Evolutionary conservation across 345 rosid genomes (phyloP).

Genomic region (Eutrema heterophyllum): DNA sequence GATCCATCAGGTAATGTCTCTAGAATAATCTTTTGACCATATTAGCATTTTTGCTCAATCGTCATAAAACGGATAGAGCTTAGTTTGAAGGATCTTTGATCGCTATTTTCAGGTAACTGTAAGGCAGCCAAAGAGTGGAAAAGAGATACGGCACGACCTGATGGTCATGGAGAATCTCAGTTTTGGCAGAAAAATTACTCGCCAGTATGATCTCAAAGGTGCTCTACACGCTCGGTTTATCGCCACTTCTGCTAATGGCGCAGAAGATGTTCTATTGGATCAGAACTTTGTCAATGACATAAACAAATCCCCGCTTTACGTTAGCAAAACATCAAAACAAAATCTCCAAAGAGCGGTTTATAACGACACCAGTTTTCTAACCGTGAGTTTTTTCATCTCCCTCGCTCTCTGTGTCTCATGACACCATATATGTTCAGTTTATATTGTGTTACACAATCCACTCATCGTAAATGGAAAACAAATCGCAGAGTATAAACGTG

Average conservation of each 20-base stretch:
- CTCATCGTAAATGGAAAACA: neutral
- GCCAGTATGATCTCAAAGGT: constrained; percentile 94
- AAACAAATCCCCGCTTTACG: constrained; percentile 85
- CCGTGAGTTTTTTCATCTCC: constrained; percentile 47
- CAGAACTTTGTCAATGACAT: constrained; percentile 94
- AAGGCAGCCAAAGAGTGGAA: constrained; percentile 74
- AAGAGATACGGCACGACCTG: constrained; percentile 77
- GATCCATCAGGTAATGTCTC: constrained; percentile 68
- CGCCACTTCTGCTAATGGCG: constrained; percentile 46
- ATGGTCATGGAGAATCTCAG: constrained; percentile 98
- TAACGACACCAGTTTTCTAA: constrained; percentile 90
- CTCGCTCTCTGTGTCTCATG: neutral
- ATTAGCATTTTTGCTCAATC: neutral
- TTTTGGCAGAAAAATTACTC: constrained; percentile 61
- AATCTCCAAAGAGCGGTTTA: constrained; percentile 79
- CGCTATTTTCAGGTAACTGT: constrained; percentile 53
- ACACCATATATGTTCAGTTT: neutral
- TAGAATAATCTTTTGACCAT: neutral
- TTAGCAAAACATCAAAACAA: constrained; percentile 71
- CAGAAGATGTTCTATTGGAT: constrained; percentile 80
- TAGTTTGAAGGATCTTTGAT: constrained; percentile 9
- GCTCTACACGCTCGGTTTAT: constrained; percentile 70
- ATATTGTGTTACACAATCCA: neutral
- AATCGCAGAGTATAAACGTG: constrained; percentile 74
- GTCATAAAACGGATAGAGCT: neutral